Evolutionary conservation across 805 yeast species (phyloP).

Genomic region (Metschnikowia bowlesiae): DNA sequence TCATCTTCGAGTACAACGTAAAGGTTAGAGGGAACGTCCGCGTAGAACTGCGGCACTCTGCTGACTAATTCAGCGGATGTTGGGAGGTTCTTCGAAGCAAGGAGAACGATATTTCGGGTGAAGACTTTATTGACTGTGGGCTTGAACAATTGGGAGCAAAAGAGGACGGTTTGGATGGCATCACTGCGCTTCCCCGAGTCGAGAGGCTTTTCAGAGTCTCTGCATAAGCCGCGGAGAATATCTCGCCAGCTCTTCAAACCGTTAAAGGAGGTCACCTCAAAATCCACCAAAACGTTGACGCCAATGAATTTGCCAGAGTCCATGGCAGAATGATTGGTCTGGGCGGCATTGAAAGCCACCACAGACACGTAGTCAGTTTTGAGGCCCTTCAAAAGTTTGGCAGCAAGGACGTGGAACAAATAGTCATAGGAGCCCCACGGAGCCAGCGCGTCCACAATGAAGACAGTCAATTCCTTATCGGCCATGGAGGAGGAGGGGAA

Average conservation of each 20-base stretch:
- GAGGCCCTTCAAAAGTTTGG: constrained; percentile 38
- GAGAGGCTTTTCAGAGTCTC: not conserved
- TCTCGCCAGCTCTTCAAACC: constrained; percentile 8
- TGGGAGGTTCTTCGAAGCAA: constrained; percentile 21
- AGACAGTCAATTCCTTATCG: constrained; percentile 40
- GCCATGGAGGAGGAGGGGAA: constrained; percentile 19
- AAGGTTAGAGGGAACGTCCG: constrained; percentile 8
- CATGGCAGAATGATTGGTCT: constrained; percentile 14
- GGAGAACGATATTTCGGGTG: constrained; percentile 32
- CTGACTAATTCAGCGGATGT: constrained; percentile 4
- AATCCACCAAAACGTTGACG: constrained; percentile 15
- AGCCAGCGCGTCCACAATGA: constrained; percentile 48
- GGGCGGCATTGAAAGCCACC: constrained; percentile 23
- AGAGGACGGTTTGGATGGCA: constrained; percentile 27
- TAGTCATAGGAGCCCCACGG: constrained; percentile 36
- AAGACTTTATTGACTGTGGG: constrained; percentile 28
- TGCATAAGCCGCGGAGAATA: constrained; percentile 9
- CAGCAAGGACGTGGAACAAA: constrained; percentile 41
- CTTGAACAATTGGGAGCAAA: constrained; percentile 33
- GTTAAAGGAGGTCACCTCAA: constrained; percentile 19
- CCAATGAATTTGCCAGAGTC: constrained; percentile 15
- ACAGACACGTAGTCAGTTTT: constrained; percentile 38
- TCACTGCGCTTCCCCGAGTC: constrained; percentile 8
- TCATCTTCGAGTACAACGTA: constrained; percentile 6
- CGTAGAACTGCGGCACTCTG: constrained; percentile 8